Base-by-base conservation (phyloP, 805 yeast genomes). In the Saturnispora ahearnii region DNA sequence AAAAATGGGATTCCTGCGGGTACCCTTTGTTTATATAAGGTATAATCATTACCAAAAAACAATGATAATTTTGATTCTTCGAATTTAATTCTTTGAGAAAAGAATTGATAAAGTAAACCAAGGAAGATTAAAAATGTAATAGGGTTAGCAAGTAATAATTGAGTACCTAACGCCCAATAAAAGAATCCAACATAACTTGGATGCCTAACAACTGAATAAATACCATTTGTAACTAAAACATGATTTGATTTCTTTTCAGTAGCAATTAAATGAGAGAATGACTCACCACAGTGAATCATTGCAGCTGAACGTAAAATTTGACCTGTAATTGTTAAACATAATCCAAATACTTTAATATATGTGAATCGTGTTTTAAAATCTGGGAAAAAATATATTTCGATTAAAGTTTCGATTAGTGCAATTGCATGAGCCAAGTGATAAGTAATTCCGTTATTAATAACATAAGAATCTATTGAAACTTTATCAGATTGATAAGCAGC, bases 131-230 rank as follows among this genome's bases (percentile, higher is more conserved):
- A 45, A 2, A 77, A 58, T 1, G 88, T 73, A 0, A 87, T 43
- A 6, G 85, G 80, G 65, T 89, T 93, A 42, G 79, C 66, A 51
- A 91, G 65, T 52, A 83, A 55, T 43, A 93, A 24, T 62, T 91
- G 96, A 1, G 88, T 73, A 0, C 97, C 97, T 3, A 90, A 56
- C 12, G 95, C 91, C 97, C 98, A 93, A 78, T 88, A 81, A 61
- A 81, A 90, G 63, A 85, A 93, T 0, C 97, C 99, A 38, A 81
- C 75, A 65, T 93, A 93, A 44, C 95, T 82, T 6, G 99, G 99
- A 63, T 93, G 99, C 53, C 99, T 73, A 13, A 78, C 67, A 26
- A 66, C 55, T 1, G 71, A 51, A 64, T 91, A 93, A 3, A 91
- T 68, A 0, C 97, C 98, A 10, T 65, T 56, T 0, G 87, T 87